Percentiles rank a stretch among this genome's conserved stretches.
Evolutionary conservation across 2,329 filamentous ascomycete species (phyloP).

Genomic region (Tolypocladium paradoxum): DNA sequence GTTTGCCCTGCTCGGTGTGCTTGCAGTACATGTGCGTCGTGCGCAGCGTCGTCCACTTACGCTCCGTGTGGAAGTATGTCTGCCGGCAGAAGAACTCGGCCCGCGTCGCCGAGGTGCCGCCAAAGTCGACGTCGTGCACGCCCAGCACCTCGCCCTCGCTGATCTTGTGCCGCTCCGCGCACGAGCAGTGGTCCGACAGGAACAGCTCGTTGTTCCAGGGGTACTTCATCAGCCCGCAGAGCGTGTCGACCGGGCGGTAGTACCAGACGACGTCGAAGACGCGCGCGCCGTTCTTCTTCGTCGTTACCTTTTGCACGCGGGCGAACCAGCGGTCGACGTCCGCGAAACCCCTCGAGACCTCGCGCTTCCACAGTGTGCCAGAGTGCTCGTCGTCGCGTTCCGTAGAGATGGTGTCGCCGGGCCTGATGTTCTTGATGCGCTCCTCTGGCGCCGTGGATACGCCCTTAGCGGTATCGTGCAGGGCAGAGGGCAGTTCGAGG

Average conservation of each 20-base stretch:
- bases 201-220: constrained; percentile 65
- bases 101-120: constrained; percentile 32
- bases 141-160: constrained; percentile 43
- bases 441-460: constrained; percentile 10
- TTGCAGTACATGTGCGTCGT: constrained; percentile 43
- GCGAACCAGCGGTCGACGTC: constrained; percentile 55
- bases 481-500: constrained; percentile 14
- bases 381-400: constrained; percentile 32
- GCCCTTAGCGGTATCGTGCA: constrained; percentile 12
- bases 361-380: constrained; percentile 44
- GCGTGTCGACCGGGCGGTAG: constrained; percentile 60
- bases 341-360: constrained; percentile 28
- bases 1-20: constrained; percentile 15
- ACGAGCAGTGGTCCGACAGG: constrained; percentile 66
- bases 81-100: constrained; percentile 59
- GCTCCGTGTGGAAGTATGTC: constrained; percentile 50
- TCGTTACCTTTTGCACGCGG: constrained; percentile 49
- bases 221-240: constrained; percentile 57
- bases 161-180: constrained; percentile 37
- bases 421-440: constrained; percentile 23
- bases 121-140: constrained; percentile 48
- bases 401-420: constrained; percentile 40
- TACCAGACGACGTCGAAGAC: constrained; percentile 62
- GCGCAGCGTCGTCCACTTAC: constrained; percentile 50
- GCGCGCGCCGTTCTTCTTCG: constrained; percentile 19